Evolutionary conservation across 2,329 filamentous ascomycete species (phyloP), one percentile per base, ranked within the genome.

Genomic region (Botrytis deweyae): DNA sequence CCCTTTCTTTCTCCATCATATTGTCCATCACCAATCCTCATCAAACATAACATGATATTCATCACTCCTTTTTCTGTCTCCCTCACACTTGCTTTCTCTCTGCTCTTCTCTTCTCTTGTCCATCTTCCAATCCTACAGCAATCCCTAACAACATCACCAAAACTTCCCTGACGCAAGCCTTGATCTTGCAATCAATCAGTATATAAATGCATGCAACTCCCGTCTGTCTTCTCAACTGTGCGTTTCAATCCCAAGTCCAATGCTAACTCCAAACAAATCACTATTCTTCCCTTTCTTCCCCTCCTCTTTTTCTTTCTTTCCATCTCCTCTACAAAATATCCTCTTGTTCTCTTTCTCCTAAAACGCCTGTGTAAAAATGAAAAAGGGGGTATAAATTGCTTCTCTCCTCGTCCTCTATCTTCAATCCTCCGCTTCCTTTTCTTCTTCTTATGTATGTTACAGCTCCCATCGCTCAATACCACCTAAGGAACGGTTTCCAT

Each of bases 201-300:
- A 68, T 68, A 68, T 68, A 42, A 42, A 58, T 55, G 25, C 49
- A 68, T 68, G 63, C 36, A 68, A 68, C 46, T 49, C 65, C 46
- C 46, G 14, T 55, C 16, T 33, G 40, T 58, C 36, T 52, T n/a
- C 65, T 36, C 46, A 42, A 68, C 25, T 33, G 40, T 42, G 36
- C 65, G 14, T 8, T 62, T 20, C 25, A 42, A 58, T n/a, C 3
- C 49, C 25, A n/a, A 29, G 7, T 8, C 52, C n/a, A 25, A 40
- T 16, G n/a, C 25, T 36, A 40, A 40, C 7, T 62, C 22, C 49
- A 58, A 58, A 58, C 25, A 42, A 36, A 14, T 58, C 49, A 42
- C 14, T 55, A 25, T 40, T 65, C 25, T 33, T 42, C 44, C 64
- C 10, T 52, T 72, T 38, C 59, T 63, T 59, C 25, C 38, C 8